Conservation (phyloP, 2,329 filamentous ascomycete species). For the Pseudogymnoascus sp. region DNA sequence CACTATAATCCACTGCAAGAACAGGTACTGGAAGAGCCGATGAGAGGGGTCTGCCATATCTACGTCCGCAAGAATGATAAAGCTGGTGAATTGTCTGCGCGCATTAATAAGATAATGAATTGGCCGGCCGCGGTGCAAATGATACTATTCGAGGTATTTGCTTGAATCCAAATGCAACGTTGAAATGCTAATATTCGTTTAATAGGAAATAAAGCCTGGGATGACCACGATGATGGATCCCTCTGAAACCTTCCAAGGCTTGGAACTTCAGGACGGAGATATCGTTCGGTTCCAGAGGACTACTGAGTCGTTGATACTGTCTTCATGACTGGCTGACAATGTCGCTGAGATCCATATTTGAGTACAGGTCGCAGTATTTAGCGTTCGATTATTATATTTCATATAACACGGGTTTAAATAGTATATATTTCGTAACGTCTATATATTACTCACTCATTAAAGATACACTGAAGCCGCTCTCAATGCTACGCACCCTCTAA, state of each 20-base stretch:
- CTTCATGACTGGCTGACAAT: neutral
- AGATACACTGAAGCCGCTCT: neutral
- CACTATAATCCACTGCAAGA: conserved; percentile 78
- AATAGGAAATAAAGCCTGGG: conserved; percentile 86
- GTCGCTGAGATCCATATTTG: neutral
- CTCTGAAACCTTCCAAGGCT: conserved; percentile 80
- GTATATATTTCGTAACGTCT: neutral
- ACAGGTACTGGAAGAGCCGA: conserved; percentile 56
- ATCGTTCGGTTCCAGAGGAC: conserved; percentile 84
- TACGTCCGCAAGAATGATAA: conserved; percentile 85
- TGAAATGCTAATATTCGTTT: conserved; percentile 18
- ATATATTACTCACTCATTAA: neutral
- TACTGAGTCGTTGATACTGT: conserved; percentile 30
- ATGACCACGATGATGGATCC: conserved; percentile 96
- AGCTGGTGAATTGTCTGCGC: conserved; percentile 72
- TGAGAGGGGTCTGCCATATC: conserved; percentile 72
- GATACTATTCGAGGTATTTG: conserved; percentile 67
- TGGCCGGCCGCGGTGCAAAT: conserved; percentile 65
- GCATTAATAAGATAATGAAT: conserved; percentile 74
- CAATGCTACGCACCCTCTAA: neutral
- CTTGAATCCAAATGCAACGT: neutral
- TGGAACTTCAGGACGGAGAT: conserved; percentile 94
- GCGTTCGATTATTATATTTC: neutral
- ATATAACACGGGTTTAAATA: neutral
- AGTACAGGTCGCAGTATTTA: neutral